Base-by-base conservation (phyloP, 1,284 basidiomycete species). In the Flammula alnicola region DNA sequence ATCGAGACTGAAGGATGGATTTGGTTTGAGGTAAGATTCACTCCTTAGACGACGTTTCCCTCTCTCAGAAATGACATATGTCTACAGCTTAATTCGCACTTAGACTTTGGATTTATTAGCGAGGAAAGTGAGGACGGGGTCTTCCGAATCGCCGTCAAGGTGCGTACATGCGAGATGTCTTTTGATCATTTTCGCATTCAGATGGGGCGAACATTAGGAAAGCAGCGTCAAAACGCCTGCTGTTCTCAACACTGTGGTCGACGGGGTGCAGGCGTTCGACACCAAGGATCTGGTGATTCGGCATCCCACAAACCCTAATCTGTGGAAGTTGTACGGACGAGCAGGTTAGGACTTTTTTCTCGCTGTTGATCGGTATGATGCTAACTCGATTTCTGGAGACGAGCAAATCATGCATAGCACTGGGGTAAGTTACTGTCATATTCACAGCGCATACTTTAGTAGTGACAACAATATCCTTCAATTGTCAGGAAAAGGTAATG, bases 401-500 rank as follows among this genome's bases (percentile, higher is more conserved):
- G 47, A 42, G 3, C 47, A 42, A 31, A 49, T 49, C 5, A 49
- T 43, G 40, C 47, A 49, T 36, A 49, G 47, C 9, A 42, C 31
- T 20, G 47, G 47, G 23, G 47, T 43, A 29, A 36, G 47, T 35
- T 32, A 12, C 30, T 8, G 19, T 1, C 4, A 1, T 10, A 17
- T 14, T 29, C 17, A 5, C 22, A 36, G 8, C 5, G 10, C 14
- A 6, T 3, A 7, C 14, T 3, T 31, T 8, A 6, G n/a, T 23
- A n/a, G n/a, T 2, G 5, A 4, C 6, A 44, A 25, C 16, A 22
- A 14, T 23, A 10, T 16, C 2, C 19, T 25, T 25, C 19, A 20
- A n/a, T 31, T 30, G 7, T 11, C 30, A 49, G 47, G 47, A 49
- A 35, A 49, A 49, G 25, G 47, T 43, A 19, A 20, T 22, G 14